Evolutionary conservation across 805 yeast species (phyloP).

Genomic region (Starmerella stigmatis): DNA sequence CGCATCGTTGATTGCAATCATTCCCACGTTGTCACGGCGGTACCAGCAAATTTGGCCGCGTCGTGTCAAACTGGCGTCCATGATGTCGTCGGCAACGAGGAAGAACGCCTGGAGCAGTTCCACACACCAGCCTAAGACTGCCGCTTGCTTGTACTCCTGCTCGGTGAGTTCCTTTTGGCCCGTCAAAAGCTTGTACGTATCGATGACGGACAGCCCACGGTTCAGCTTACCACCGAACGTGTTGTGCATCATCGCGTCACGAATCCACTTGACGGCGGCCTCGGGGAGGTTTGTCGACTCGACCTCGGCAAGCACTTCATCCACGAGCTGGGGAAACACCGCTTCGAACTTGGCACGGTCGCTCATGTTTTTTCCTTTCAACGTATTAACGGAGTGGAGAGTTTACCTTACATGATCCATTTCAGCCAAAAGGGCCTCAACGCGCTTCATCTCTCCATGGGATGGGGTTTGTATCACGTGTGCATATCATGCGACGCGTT

Average conservation of each 20-base stretch:
- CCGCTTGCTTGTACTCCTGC: constrained; percentile 71
- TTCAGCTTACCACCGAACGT: constrained; percentile 94
- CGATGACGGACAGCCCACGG: constrained; percentile 92
- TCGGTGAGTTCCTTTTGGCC: constrained; percentile 49
- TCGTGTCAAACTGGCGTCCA: constrained; percentile 94
- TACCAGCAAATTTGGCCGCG: constrained; percentile 99
- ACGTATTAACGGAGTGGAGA: no score
- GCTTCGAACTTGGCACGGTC: constrained; percentile 30
- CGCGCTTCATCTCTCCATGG: no score
- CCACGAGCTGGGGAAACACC: constrained; percentile 67
- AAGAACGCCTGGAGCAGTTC: constrained; percentile 94
- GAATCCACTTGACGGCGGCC: constrained; percentile 81
- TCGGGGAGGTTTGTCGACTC: constrained; percentile 66
- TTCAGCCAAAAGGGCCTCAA: no score
- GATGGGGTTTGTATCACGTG: no score
- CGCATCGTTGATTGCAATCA: constrained; percentile 93
- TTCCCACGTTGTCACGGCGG: constrained; percentile 62
- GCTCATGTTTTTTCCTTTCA: no score
- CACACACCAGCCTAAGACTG: constrained; percentile 88
- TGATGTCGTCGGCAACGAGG: constrained; percentile 95
- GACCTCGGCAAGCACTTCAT: constrained; percentile 57
- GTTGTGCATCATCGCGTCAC: constrained; percentile 60
- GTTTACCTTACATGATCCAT: no score
- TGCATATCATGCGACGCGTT: neutral
- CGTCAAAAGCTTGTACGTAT: constrained; percentile 75